Evolutionary conservation across 495 filamentous ascomycete genomes (phyloP).

Genomic region (Rhypophila decipiens): DNA sequence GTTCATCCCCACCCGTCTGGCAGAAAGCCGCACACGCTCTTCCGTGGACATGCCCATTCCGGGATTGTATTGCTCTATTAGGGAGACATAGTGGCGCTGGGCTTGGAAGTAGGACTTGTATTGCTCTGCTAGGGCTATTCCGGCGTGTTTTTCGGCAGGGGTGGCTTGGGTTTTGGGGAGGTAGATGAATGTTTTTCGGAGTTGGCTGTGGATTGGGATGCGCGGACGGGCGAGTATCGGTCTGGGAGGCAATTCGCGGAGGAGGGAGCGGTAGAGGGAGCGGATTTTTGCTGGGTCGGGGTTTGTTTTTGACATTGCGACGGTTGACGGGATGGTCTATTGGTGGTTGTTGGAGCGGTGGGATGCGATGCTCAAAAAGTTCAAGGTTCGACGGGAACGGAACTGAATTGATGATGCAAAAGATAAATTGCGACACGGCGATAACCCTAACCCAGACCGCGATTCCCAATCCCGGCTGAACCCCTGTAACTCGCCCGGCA

Average conservation of each 20-base stretch:
- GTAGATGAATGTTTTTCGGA: constrained; percentile 47
- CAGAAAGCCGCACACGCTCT: constrained; percentile 75
- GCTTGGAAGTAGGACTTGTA: constrained; percentile 71
- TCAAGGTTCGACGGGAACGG: neutral
- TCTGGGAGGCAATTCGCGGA: constrained; percentile 81
- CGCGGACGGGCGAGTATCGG: constrained; percentile 43
- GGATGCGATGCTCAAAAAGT: neutral
- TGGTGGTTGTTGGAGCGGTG: neutral
- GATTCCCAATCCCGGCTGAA: no score
- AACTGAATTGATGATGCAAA: no score
- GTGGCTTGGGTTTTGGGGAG: neutral
- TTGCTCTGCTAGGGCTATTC: constrained; percentile 69
- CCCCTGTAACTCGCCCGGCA: neutral
- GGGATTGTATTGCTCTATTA: constrained; percentile 90
- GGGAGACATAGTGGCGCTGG: constrained; percentile 69
- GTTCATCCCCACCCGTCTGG: constrained; percentile 82
- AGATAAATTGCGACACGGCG: neutral
- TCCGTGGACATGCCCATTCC: constrained; percentile 79
- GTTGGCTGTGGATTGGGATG: constrained; percentile 53
- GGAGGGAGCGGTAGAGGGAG: constrained; percentile 80
- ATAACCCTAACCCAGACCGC: neutral
- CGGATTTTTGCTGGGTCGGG: constrained; percentile 45
- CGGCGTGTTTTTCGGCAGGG: constrained; percentile 22
- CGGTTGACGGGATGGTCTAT: neutral
- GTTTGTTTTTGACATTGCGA: neutral